Evolutionary conservation across 148 eudicot genomes (phyloP).

Genomic region (Vaccinium myrtillus): DNA sequence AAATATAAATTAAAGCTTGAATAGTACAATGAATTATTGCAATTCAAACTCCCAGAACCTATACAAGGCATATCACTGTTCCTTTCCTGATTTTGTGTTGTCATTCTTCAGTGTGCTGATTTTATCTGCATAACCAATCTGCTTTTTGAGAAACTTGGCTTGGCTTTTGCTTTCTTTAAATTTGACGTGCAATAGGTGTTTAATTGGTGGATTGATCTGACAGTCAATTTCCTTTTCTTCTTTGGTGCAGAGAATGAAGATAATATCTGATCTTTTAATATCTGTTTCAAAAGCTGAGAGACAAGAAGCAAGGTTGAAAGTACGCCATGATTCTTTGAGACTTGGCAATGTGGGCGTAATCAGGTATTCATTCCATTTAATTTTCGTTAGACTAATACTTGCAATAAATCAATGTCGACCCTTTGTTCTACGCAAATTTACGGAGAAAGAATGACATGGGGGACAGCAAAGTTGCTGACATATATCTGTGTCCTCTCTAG

Average conservation of each 20-base stretch:
- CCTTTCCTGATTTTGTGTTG: neutral
- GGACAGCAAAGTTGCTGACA: neutral
- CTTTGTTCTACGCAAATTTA: neutral
- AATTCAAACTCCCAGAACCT: neutral
- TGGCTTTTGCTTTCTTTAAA: neutral
- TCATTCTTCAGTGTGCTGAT: neutral
- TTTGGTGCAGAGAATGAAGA: constrained; percentile 77
- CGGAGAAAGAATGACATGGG: neutral
- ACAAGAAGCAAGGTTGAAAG: constrained; percentile 95
- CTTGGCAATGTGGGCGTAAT: constrained; percentile 95
- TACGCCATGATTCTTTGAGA: constrained; percentile 90
- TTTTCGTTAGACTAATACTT: neutral
- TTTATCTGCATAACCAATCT: neutral
- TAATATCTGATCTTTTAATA: constrained; percentile 86
- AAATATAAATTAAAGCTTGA: neutral
- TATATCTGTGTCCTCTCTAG: neutral
- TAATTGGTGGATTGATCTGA: constrained; percentile 10
- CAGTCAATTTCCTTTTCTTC: constrained; percentile 1
- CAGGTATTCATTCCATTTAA: constrained; percentile 45
- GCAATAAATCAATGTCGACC: neutral
- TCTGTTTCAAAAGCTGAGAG: constrained; percentile 98
- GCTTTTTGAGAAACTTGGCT: neutral
- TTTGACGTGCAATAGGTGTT: neutral
- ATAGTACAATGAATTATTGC: neutral
- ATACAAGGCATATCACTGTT: neutral